Evolutionary conservation across 768 basidiomycete genomes (phyloP).

Genomic region (Lactifluus volemus): DNA sequence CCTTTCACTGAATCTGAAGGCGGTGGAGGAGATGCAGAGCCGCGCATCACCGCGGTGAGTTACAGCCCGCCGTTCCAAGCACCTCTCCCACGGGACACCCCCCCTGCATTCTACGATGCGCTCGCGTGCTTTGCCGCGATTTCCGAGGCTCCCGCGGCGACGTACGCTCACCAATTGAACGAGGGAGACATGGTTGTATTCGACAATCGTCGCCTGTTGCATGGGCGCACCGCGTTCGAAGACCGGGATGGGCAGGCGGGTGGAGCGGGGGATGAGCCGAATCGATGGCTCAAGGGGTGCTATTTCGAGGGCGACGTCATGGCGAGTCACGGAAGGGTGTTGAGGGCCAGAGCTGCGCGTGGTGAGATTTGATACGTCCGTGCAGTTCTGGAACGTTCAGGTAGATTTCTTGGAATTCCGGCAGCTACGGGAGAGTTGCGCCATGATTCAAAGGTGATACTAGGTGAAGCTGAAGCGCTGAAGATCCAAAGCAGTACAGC

Average conservation of each 20-base stretch:
- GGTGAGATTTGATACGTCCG: slow-evolving; percentile 1
- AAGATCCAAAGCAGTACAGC: too few species aligned
- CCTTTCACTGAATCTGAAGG: neutral
- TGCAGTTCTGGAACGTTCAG: neutral
- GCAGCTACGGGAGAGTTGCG: neutral
- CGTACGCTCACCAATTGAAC: slow-evolving; percentile 54
- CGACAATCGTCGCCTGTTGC: slow-evolving; percentile 85
- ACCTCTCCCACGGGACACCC: slow-evolving; percentile 50
- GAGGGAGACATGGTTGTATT: slow-evolving; percentile 88
- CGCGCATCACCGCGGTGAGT: slow-evolving; percentile 59
- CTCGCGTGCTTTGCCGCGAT: slow-evolving; percentile 50
- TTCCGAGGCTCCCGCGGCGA: slow-evolving; percentile 42
- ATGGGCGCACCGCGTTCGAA: slow-evolving; percentile 76
- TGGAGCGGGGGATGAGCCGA: slow-evolving; percentile 33
- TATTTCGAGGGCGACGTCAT: slow-evolving; percentile 64
- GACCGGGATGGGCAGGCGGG: slow-evolving; percentile 25
- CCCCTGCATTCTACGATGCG: slow-evolving; percentile 51
- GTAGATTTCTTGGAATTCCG: neutral
- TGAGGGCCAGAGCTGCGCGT: slow-evolving; percentile 25
- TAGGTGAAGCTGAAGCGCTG: too few species aligned
- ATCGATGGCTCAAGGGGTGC: slow-evolving; percentile 87
- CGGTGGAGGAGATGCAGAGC: neutral
- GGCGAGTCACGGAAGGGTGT: slow-evolving; percentile 49
- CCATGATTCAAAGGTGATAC: too few species aligned
- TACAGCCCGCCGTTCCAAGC: slow-evolving; percentile 96